A percentile compares a stretch with the other conserved stretches of the same genome.
Conservation (phyloP, 202 grass and related monocot species). For the Musa balbisiana region DNA sequence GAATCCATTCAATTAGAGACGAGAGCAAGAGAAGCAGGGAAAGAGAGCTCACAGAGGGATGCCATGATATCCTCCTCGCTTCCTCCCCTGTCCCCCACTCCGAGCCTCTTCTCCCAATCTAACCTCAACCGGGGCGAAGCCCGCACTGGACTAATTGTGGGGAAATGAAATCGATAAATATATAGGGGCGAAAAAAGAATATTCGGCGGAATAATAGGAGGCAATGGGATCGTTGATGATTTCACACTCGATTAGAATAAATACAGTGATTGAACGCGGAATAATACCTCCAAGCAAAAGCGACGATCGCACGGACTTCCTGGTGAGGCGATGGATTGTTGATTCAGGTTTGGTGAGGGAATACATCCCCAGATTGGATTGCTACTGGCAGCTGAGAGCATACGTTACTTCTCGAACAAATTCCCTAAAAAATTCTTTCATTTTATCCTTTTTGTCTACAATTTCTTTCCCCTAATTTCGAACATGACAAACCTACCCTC, state of each 20-base stretch:
- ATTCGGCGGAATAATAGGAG: not conserved
- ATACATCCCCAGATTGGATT: too few relatives aligned
- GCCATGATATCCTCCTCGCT: conserved; percentile 20
- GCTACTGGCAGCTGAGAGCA: too few relatives aligned
- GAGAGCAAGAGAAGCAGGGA: not conserved
- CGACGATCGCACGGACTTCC: too few relatives aligned
- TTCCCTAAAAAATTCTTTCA: too few relatives aligned
- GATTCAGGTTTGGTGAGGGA: too few relatives aligned
- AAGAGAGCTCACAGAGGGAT: conserved; percentile 30
- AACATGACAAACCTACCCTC: too few relatives aligned
- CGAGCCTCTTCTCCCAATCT: not conserved
- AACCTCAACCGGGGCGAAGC: too few relatives aligned
- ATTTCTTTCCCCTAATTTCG: too few relatives aligned
- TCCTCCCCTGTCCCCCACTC: not conserved
- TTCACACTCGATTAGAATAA: not conserved
- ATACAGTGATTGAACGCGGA: not conserved
- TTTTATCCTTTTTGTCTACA: too few relatives aligned
- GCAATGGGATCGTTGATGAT: not conserved
- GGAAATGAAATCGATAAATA: not conserved
- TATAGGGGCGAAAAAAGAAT: not conserved
- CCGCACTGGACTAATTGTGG: not conserved
- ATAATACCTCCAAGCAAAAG: not conserved
- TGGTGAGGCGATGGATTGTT: too few relatives aligned
- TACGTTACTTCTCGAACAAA: too few relatives aligned
- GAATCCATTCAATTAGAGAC: too few relatives aligned